Base-by-base conservation (phyloP, 345 rosid species). In the Murraya paniculata region DNA sequence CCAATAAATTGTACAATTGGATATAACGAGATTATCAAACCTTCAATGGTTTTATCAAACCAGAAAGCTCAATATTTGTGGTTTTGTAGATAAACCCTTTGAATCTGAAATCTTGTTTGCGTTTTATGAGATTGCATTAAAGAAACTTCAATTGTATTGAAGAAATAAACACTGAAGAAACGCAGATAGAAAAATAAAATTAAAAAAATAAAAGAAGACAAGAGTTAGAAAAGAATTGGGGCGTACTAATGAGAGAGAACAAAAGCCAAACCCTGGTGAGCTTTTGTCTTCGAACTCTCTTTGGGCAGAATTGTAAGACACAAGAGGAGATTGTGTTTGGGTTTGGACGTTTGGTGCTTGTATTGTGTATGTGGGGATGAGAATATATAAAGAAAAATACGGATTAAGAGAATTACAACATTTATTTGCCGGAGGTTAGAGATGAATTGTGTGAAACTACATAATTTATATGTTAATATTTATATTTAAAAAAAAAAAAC, bases 171-270 rank as follows among this genome's bases (percentile, higher is more conserved):
- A 53, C 7, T 18, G 57, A 1, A 53, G 50, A 45, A 21, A 28
- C 14, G 38, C 4, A 48, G 19, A 48, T 16, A 10, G 41, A 33
- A 31, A 2, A 50, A 31, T 6, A 39, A 39, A 19, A 56, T 22
- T 6, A 24, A 31, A 35, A 70, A 33, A 45, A 57, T 66, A 35
- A 62, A 22, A 53, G 33, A 28, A 61, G 30, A 45, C 35, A 59
- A 75, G 16, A 75, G 79, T 45, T 64, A 73, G 83, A 60, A 60
- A 73, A 81, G 70, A 77, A 85, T 85, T 85, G 76, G 75, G 84
- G 75, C 35, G 65, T 28, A 61, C 73, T 73, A 66, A 70, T n/a
- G 55, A 78, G 25, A 50, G n/a, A 55, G 56, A 69, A 50, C 21
- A 22, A 69, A 60, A 73, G 69, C 74, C 81, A 80, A 84, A 78